Percentiles rank a stretch among this genome's conserved stretches.
phyloP scores from a whole-genome alignment of 768 basidiomycete species.

The Asterophora lycoperdoides region DNA sequence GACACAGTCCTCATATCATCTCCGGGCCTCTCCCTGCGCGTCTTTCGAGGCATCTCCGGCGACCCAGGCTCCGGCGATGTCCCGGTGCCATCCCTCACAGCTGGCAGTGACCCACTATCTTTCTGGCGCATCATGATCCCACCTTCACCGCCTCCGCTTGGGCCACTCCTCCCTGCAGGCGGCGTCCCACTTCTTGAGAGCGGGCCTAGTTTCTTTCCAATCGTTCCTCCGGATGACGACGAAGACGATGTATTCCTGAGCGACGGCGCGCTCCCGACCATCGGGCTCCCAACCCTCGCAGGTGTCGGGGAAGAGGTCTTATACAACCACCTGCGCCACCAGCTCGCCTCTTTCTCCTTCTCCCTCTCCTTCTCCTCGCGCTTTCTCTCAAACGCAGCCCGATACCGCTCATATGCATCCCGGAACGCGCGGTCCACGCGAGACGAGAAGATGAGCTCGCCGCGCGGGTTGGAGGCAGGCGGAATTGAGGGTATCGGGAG shows the following conservation, averaged over 20 bases:
- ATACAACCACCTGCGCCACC: slow-evolving; percentile 25
- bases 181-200: slow-evolving; percentile 37
- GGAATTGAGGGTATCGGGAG: slow-evolving; percentile 78
- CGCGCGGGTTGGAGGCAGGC: slow-evolving; percentile 83
- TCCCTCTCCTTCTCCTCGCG: slow-evolving; percentile 64
- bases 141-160: neutral
- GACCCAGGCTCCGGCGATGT: slow-evolving; percentile 1
- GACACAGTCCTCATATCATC: slow-evolving; percentile 20
- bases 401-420: slow-evolving; percentile 91
- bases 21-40: slow-evolving; percentile 8
- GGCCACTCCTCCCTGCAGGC: slow-evolving; percentile 20
- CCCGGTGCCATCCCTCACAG: neutral
- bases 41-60: neutral
- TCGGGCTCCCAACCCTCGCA: slow-evolving; percentile 2
- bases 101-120: slow-evolving; percentile 13
- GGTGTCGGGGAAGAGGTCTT: slow-evolving; percentile 11
- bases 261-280: slow-evolving; percentile 13
- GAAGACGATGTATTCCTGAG: slow-evolving; percentile 23
- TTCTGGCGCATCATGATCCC: slow-evolving; percentile 28
- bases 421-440: slow-evolving; percentile 78
- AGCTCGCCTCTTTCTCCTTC: slow-evolving; percentile 38
- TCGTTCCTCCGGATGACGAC: slow-evolving; percentile 15
- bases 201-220: slow-evolving; percentile 22
- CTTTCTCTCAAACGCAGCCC: slow-evolving; percentile 78
- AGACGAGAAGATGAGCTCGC: slow-evolving; percentile 94